phyloP scores from a whole-genome alignment of 2,329 filamentous ascomycete species.

The Fusarium burgessii region DNA sequence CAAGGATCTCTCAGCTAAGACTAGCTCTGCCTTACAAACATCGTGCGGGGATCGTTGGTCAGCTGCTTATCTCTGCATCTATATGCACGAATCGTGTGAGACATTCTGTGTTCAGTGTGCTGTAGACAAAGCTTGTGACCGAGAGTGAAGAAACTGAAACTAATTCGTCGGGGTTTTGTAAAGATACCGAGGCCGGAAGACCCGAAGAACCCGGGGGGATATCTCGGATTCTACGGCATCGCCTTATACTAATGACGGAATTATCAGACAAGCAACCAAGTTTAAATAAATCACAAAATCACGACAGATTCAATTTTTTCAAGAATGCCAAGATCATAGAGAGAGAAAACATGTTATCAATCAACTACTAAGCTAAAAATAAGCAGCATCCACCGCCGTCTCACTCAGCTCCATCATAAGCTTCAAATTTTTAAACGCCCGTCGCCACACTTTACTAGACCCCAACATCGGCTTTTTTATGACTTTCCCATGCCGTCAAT shows the following conservation, averaged over 20 bases:
- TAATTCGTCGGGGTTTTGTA: constrained; percentile 7
- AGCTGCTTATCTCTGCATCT: constrained; percentile 26
- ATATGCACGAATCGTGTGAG: not conserved
- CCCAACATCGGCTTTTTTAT: constrained; percentile 13
- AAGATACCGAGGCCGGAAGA: not conserved
- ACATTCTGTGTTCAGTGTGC: not conserved
- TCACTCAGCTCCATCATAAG: constrained; percentile 2
- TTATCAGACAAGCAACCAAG: not conserved
- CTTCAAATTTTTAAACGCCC: constrained; percentile 4
- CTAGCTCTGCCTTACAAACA: constrained; percentile 23
- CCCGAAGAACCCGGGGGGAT: constrained; percentile 10
- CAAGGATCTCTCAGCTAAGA: not conserved
- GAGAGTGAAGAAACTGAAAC: not conserved
- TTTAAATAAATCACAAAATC: not conserved
- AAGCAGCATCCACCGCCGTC: not conserved
- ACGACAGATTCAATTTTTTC: not conserved
- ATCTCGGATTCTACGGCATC: not conserved
- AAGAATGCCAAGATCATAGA: not conserved
- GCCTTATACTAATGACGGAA: not conserved
- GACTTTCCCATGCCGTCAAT: constrained; percentile 19
- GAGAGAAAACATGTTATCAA: not conserved
- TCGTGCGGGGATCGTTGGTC: constrained; percentile 12
- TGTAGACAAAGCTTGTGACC: constrained; percentile 6
- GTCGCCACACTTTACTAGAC: not conserved
- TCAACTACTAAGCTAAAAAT: not conserved